Base-by-base conservation (phyloP, 2,329 filamentous ascomycete species). In the Mycosphaerella sp. region DNA sequence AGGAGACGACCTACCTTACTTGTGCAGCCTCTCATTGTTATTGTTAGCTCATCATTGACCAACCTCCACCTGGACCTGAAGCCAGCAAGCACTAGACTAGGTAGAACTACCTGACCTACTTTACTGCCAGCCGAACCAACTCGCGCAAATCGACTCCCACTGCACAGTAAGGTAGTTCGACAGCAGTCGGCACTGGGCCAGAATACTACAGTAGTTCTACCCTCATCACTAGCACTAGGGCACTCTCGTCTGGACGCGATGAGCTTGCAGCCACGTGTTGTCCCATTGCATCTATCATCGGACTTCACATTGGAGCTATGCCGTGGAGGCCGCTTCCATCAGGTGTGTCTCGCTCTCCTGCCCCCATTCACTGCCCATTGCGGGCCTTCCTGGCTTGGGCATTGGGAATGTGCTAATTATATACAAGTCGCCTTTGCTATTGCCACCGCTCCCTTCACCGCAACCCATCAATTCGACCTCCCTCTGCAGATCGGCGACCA, bases 401-500 rank as follows among this genome's bases (percentile, higher is more conserved):
- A 40, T 16, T 27, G 16, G 44, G 30, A 10, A 39, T 21, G 35
- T 49, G 45, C 45, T 49, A 27, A 49, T 37, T 35, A 13, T 17
- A 89, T 66, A n/a, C 16, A 49, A 49, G 96, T 98, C 76, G 93
- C 90, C 68, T 98, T 97, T 77, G 94, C 91, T 63, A 87, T 98
- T 71, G 93, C 91, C 76, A 90, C 85, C 61, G 95, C 90, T 70
- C 93, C 93, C 34, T 98, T 98, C 73, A 79, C 86, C 63, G 87
- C 93, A 54, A 85, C 87, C 54, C 85, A 85, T 59, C 82, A 89
- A 48, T 87, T 89, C 68, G 93, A 98, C 71, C 83, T 98, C 16
- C 93, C 94, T 8, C 85, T 98, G 68, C 90, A 98, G 71, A 88
- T 98, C 58, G 93, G 93, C 69, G 93, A 98, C 79, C 93, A 98